phyloP scores from a whole-genome alignment of 2,329 filamentous ascomycete genomes.

The Claviceps sorghi region DNA sequence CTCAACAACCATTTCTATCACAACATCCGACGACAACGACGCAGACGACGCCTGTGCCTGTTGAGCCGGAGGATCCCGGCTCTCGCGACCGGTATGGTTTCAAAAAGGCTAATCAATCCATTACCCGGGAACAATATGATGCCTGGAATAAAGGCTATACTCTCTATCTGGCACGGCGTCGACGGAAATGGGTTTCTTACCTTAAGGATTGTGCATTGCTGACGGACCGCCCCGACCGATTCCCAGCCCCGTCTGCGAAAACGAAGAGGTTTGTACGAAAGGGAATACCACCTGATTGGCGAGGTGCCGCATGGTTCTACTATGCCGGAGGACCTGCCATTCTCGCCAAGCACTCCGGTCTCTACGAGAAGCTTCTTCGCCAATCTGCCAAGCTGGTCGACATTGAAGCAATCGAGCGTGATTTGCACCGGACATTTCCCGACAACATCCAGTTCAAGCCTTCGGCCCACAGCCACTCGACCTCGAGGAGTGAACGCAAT shows the following conservation, averaged over 20 bases:
- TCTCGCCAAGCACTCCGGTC: conserved; percentile 57
- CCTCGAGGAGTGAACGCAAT: conserved; percentile 17
- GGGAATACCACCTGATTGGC: conserved; percentile 84
- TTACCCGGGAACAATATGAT: conserved; percentile 66
- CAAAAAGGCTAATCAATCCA: conserved; percentile 70
- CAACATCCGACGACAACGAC: neutral
- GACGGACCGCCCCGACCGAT: conserved; percentile 56
- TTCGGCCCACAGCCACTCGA: conserved; percentile 18
- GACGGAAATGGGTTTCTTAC: conserved; percentile 68
- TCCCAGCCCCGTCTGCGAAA: conserved; percentile 68
- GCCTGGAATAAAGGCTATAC: conserved; percentile 64
- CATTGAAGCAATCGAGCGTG: conserved; percentile 80
- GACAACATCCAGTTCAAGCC: conserved; percentile 88
- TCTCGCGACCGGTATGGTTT: conserved; percentile 78
- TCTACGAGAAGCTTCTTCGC: conserved; percentile 59
- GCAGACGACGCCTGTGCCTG: neutral
- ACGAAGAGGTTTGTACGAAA: conserved; percentile 85
- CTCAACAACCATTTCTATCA: conserved; percentile 5
- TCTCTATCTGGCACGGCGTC: conserved; percentile 57
- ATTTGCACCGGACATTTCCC: conserved; percentile 85
- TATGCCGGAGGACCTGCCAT: conserved; percentile 80
- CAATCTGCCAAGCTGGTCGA: conserved; percentile 56
- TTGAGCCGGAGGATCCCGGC: conserved; percentile 31
- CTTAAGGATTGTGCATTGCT: conserved; percentile 63
- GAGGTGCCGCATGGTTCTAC: conserved; percentile 94